These are phyloP conservation scores for Nakaseomyces sp. DNA, from an alignment of 1,139 yeast genomes.

Conservation along the genomic window DNA sequence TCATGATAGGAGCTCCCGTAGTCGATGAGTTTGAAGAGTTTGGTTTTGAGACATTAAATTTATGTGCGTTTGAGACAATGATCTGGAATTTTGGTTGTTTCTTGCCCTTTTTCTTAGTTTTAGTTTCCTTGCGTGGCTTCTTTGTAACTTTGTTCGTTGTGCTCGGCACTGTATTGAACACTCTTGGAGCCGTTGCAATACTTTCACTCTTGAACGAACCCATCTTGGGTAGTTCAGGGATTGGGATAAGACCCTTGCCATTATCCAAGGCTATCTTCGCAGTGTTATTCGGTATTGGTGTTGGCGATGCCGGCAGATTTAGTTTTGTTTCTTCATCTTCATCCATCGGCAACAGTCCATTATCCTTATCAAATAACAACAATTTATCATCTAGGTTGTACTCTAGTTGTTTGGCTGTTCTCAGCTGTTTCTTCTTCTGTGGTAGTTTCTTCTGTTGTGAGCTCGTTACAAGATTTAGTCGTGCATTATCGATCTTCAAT, in stretches of 20 bases:
- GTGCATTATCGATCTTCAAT: slow-evolving; percentile 13
- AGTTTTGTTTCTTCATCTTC: slow-evolving; percentile 11
- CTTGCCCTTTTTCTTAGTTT: slow-evolving; percentile 17
- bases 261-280: slow-evolving; percentile 7
- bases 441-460: slow-evolving; percentile 3
- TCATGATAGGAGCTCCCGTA: slow-evolving; percentile 2
- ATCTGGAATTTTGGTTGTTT: slow-evolving; percentile 31
- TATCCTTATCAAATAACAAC: slow-evolving; percentile 7
- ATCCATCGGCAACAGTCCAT: slow-evolving; percentile 21
- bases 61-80: slow-evolving; percentile 29
- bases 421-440: background rate
- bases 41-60: slow-evolving; percentile 17
- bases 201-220: slow-evolving; percentile 29
- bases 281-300: slow-evolving; percentile 21
- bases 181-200: slow-evolving; percentile 6
- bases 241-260: slow-evolving; percentile 12
- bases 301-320: slow-evolving; percentile 25
- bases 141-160: slow-evolving; percentile 4
- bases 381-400: slow-evolving; percentile 13
- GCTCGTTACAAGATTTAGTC: slow-evolving; percentile 1
- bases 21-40: background rate
- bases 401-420: slow-evolving; percentile 12
- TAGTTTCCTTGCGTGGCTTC: slow-evolving; percentile 9
- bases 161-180: slow-evolving; percentile 8
- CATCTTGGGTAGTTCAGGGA: slow-evolving; percentile 32